Evolutionary conservation across 2,329 filamentous ascomycete species (phyloP), one percentile per base, ranked within the genome.

Genomic region (Colletotrichum sp.): DNA sequence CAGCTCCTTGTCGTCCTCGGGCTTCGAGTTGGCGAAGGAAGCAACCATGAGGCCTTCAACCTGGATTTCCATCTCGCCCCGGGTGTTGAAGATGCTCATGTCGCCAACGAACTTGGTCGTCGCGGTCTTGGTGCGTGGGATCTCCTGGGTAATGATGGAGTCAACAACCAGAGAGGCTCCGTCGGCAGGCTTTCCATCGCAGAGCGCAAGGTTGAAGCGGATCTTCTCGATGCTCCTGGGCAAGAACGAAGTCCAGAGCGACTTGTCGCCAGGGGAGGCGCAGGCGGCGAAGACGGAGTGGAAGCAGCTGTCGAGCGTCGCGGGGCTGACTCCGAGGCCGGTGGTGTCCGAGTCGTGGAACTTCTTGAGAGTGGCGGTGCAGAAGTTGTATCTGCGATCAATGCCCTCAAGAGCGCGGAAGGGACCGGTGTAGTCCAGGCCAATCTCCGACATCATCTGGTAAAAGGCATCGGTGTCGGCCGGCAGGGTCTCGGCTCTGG

Each of bases 31-130:
- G 6, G 80, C 80, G 49, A 85, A 82, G 0, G 84, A 83, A 0
- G 79, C 80, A 2, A 85, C 83, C 0, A 80, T 81, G 5, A 86
- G 79, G 0, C 81, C 82, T 36, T 85, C 81, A 5, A 86, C 77
- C 57, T 83, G 81, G 3, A 85, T 79, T 65, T 84, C 81, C 78
- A 82, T 80, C 8, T 83, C 62, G 8, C 83, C 82, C 0, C 59
- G 18, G 1, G 81, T 71, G 68, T 85, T 83, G 80, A 82, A 79
- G 70, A 85, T 78, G 78, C 79, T 81, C 10, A 87, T 81, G 49
- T 88, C 86, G 1, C 84, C 84, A 0, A 80, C 83, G 44, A 87
- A 82, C 1, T 78, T 81, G 0, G 84, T 80, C 0, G 81, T 70
- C 0, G 79, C 72, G 2, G 79, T 76, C 24, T 62, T 73, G 2